phyloP scores from a whole-genome alignment of 139 green algal species.

The Zygnema circumcarinatum region DNA sequence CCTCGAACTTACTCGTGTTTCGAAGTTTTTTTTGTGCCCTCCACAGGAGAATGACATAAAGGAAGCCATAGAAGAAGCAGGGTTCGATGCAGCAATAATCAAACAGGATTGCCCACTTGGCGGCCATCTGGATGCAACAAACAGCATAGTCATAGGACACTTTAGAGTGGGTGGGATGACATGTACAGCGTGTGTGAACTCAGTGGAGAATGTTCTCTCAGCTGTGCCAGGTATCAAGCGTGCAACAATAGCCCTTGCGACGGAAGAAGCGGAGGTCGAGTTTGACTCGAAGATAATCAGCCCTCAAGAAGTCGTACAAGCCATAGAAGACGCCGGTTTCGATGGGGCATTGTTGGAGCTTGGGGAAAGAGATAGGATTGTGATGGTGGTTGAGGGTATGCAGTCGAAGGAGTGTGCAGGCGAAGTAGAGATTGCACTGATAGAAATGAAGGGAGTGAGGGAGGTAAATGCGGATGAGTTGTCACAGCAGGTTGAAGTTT shows the following conservation, averaged over 20 bases:
- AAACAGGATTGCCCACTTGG: neutral
- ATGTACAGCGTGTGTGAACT: slow-evolving; percentile 76
- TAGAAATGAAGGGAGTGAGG: slow-evolving; percentile 46
- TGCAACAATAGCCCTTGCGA: slow-evolving; percentile 70
- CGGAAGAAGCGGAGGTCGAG: slow-evolving; percentile 70
- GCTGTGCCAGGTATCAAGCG: slow-evolving; percentile 68
- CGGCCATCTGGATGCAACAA: neutral
- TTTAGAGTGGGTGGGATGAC: slow-evolving; percentile 78
- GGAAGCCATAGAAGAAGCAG: slow-evolving; percentile 30
- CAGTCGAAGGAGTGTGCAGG: neutral
- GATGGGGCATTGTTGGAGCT: slow-evolving; percentile 52
- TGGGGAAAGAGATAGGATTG: slow-evolving; percentile 34
- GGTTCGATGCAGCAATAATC: slow-evolving; percentile 23
- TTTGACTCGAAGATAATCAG: slow-evolving; percentile 40
- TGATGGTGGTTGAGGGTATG: slow-evolving; percentile 50
- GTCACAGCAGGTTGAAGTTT: slow-evolving; percentile 59
- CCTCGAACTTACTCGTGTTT: no score
- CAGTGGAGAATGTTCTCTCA: slow-evolving; percentile 74
- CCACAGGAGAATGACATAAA: neutral
- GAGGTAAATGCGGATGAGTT: slow-evolving; percentile 20
- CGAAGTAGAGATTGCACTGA: slow-evolving; percentile 45
- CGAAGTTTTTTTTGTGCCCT: no score
- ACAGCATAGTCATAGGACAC: neutral
- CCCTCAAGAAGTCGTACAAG: slow-evolving; percentile 59
- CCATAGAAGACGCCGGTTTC: slow-evolving; percentile 69